Percentiles rank a stretch among this genome's conserved stretches.
Evolutionary conservation across 1,284 basidiomycete species (phyloP).

Genomic region (Gomphus sp.): DNA sequence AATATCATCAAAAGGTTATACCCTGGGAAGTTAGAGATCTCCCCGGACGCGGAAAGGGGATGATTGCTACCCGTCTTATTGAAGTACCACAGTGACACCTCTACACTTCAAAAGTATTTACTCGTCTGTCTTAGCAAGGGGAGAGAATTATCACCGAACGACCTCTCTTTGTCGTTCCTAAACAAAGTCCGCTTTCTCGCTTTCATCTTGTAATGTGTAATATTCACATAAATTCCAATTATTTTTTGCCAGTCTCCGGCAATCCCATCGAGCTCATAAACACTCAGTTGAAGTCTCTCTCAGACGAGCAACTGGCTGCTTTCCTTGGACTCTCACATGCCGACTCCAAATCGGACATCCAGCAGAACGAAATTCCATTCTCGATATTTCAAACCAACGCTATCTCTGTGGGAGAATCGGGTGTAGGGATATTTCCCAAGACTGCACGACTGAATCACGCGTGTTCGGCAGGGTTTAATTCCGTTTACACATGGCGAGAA

Average conservation of each 20-base stretch:
- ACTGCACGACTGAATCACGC: constrained; percentile 59
- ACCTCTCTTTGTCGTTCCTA: constrained; percentile 44
- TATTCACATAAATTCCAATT: background rate
- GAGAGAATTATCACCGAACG: constrained; percentile 45
- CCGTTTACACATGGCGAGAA: constrained; percentile 39
- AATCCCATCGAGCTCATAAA: background rate
- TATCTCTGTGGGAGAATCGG: constrained; percentile 35
- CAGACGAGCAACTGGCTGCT: background rate
- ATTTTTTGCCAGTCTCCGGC: background rate
- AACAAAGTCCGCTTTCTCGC: constrained; percentile 29
- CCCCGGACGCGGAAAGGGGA: constrained; percentile 32
- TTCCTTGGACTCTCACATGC: constrained; percentile 6
- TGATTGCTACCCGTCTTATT: constrained; percentile 30
- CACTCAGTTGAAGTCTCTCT: background rate
- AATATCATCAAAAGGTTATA: constrained; percentile 1
- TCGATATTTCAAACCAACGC: constrained; percentile 61
- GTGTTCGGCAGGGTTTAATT: constrained; percentile 54
- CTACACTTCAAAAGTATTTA: background rate
- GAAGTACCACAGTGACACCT: constrained; percentile 17
- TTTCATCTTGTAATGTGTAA: background rate
- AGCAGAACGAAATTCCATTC: constrained; percentile 19
- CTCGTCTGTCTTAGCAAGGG: constrained; percentile 34
- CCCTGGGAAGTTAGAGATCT: constrained; percentile 26
- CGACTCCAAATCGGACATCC: background rate
- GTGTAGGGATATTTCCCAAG: constrained; percentile 48